These are phyloP conservation scores for Cyanidioschyzon merolae DNA, from an alignment of 23 red algal genomes.

Conservation along the genomic window DNA sequence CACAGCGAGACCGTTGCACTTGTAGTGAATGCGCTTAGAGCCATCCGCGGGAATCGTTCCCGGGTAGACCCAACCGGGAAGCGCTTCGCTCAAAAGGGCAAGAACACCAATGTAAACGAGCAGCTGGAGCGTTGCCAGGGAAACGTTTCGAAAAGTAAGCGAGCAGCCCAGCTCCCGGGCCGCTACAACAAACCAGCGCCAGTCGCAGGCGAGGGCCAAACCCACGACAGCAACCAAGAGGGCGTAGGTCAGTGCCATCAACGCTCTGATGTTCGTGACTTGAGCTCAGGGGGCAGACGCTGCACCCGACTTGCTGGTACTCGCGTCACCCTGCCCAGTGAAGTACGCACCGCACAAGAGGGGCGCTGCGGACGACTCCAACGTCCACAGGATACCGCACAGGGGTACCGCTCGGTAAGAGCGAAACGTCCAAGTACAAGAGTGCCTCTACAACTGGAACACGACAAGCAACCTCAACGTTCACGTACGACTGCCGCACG, in stretches of 20 bases:
- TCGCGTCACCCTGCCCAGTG: no score
- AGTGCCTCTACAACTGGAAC: no score
- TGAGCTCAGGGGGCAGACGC: no score
- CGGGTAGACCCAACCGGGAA: conserved; percentile 47
- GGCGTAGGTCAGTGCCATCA: background rate
- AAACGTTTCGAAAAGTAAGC: background rate
- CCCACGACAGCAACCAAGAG: background rate
- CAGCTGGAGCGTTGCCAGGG: background rate
- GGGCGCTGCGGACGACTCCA: no score
- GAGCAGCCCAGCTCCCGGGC: background rate
- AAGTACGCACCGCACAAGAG: no score
- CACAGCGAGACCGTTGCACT: conserved; percentile 74
- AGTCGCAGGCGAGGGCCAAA: background rate
- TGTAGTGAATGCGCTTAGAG: conserved; percentile 54
- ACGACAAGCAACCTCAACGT: no score
- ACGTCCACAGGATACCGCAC: no score
- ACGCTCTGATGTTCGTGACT: no score
- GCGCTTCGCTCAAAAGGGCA: conserved; percentile 39
- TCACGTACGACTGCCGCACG: no score
- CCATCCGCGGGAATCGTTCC: conserved; percentile 58
- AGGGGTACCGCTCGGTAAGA: no score
- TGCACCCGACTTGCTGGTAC: no score
- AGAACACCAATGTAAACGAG: conserved; percentile 37
- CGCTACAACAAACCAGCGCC: background rate
- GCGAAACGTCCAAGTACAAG: no score